Base-by-base conservation (phyloP, 768 basidiomycete genomes). In the Coprinellus micaceus region DNA sequence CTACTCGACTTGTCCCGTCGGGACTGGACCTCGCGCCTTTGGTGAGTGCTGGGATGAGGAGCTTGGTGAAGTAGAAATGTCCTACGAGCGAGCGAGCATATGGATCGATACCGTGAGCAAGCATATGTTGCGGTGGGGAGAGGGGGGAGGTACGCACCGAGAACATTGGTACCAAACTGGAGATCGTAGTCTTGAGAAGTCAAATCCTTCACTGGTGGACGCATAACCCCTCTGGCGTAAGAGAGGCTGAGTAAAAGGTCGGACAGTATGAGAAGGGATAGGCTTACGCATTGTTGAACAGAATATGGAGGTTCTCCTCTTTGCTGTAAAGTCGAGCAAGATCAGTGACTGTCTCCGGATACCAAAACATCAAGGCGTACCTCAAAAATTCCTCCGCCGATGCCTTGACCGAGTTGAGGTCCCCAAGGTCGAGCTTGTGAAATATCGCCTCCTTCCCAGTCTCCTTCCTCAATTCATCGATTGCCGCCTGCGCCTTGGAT, bases 281-380 rank as follows among this genome's bases (percentile, higher is more conserved):
- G 28, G 68, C 77, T 46, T 28, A 76, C 77, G 68, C 80, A 53
- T 77, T 81, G 61, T 82, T 82, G 53, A 79, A 74, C 17, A 82
- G 69, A 7, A 79, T 67, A 54, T 82, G 73, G n/a, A 82, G 67
- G 36, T 72, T 64, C 4, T 61, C 68, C 59, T 82, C 80, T 60
- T 77, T 74, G 40, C 77, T 78, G 54, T 33, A 25, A 15, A 22
- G 3, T 19, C n/a, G n/a, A n/a, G 2, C 5, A 2, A 3, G 13
- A 4, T 47, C 9, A 17, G 19, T 39, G 40, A 12, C 49, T 26
- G 4, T 30, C 4, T 41, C n/a, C n/a, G n/a, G 10, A 33, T 51
- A 12, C 37, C 15, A 11, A n/a, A 29, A 19, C 29, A 2, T 43
- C 66, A 13, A 45, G 72, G 72, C 63, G 64, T 47, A 69, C 63